Conservation (phyloP, 208 protist genomes). For the Entamoeba moshkovskii region DNA sequence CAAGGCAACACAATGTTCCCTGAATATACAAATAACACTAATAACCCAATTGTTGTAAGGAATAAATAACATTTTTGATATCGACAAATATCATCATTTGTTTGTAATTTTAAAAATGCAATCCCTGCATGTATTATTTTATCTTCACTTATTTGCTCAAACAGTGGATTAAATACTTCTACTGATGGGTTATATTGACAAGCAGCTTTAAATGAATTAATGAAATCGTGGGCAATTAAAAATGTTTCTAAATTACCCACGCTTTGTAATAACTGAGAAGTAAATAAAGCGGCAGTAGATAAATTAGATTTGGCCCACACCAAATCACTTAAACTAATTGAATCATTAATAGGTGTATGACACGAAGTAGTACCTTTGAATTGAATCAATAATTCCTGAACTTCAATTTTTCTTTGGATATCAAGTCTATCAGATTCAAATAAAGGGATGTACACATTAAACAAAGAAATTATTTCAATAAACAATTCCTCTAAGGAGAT, state of each 20-base stretch:
- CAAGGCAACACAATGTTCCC: background rate
- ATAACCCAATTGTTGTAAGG: background rate
- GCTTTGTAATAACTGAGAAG: background rate
- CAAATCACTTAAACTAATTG: background rate
- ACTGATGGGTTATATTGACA: background rate
- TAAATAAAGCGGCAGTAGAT: background rate
- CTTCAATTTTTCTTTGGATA: background rate
- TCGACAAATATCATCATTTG: background rate
- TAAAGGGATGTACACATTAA: background rate
- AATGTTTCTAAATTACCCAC: background rate
- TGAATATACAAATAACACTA: background rate
- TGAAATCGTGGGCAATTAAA: background rate
- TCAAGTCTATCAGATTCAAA: background rate
- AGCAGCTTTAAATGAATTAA: background rate
- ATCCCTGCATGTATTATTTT: background rate
- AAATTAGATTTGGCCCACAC: background rate
- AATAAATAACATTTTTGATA: background rate
- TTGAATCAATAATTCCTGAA: background rate
- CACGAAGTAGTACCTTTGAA: background rate
- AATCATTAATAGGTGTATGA: background rate
- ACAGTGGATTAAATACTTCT: background rate
- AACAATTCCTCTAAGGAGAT: too few species aligned
- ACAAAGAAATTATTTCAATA: background rate
- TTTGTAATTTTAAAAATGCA: background rate
- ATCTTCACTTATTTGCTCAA: background rate